Percentiles rank a stretch among this genome's conserved stretches.
Evolutionary conservation across 2,329 filamentous ascomycete genomes (phyloP).

Genomic region (Fusarium miscanthi): DNA sequence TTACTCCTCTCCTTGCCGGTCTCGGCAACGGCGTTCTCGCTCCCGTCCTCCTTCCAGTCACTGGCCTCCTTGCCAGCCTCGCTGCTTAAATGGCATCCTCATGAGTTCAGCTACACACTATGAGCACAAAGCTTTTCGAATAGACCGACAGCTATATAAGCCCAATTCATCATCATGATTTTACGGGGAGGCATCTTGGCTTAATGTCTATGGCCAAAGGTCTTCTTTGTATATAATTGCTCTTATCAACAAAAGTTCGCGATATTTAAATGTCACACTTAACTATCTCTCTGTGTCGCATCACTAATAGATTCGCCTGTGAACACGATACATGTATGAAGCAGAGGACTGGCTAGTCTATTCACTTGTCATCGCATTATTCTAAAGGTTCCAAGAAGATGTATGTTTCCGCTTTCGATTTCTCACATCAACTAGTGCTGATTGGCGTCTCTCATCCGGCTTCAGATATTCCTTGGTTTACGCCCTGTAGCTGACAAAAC

Average conservation of each 20-base stretch:
- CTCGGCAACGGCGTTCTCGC: slow-evolving; percentile 42
- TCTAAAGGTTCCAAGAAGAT: neutral
- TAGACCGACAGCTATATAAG: neutral
- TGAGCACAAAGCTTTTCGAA: neutral
- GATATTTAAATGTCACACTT: neutral
- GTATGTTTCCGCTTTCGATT: neutral
- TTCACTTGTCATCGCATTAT: neutral
- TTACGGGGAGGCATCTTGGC: neutral
- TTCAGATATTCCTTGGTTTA: neutral
- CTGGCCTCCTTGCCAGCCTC: slow-evolving; percentile 41
- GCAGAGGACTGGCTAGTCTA: too few species aligned
- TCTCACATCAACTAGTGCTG: neutral
- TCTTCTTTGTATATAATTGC: slow-evolving; percentile 14
- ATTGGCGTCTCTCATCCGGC: neutral
- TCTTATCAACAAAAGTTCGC: neutral
- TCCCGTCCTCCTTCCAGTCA: slow-evolving; percentile 43
- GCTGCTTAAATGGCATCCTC: neutral
- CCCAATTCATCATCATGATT: neutral
- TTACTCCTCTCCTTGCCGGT: slow-evolving; percentile 44
- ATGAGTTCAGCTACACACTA: neutral
- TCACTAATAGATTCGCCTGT: neutral
- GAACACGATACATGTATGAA: neutral
- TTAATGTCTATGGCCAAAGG: neutral
- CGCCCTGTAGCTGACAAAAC: neutral
- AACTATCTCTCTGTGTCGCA: neutral